Percentiles rank a stretch among this genome's conserved stretches.
Evolutionary conservation across 768 basidiomycete species (phyloP).

Genomic region (Tricholomella constricta): DNA sequence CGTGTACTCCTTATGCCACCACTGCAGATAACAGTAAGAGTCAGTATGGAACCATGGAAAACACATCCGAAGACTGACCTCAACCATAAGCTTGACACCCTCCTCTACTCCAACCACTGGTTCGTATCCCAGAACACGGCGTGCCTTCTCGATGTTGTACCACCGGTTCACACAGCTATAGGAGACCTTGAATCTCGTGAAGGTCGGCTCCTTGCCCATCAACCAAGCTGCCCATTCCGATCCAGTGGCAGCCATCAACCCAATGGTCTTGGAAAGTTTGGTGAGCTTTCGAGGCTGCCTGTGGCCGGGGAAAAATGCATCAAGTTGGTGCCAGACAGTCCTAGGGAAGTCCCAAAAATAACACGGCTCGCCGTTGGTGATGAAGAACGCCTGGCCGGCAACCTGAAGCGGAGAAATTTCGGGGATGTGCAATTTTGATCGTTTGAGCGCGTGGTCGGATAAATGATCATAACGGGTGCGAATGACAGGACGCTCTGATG

Average conservation of each 20-base stretch:
- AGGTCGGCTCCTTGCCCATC: constrained; percentile 76
- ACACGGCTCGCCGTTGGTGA: constrained; percentile 94
- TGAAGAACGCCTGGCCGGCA: constrained; percentile 93
- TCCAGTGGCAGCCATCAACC: constrained; percentile 67
- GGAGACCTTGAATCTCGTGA: constrained; percentile 83
- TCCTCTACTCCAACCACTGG: constrained; percentile 89
- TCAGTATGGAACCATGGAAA: neutral
- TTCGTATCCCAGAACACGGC: constrained; percentile 90
- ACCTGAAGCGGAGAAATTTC: constrained; percentile 67
- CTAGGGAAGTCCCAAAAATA: constrained; percentile 96
- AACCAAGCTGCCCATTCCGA: constrained; percentile 77
- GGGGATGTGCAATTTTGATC: constrained; percentile 45
- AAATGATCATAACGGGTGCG: constrained; percentile 86
- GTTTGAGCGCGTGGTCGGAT: constrained; percentile 55
- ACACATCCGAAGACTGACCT: constrained; percentile 50
- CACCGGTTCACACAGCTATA: constrained; percentile 80
- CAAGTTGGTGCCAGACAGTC: constrained; percentile 73
- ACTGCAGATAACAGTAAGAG: constrained; percentile 28
- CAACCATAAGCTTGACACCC: constrained; percentile 77
- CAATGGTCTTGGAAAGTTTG: constrained; percentile 63
- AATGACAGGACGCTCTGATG: constrained; percentile 54
- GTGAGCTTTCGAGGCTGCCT: constrained; percentile 40
- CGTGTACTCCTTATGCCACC: constrained; percentile 48
- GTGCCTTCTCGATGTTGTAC: constrained; percentile 94
- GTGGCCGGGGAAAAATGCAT: constrained; percentile 58